Evolutionary conservation across 148 eudicot species (phyloP), one percentile per base, ranked within the genome.

Genomic region (Vaccinium corymbosum): DNA sequence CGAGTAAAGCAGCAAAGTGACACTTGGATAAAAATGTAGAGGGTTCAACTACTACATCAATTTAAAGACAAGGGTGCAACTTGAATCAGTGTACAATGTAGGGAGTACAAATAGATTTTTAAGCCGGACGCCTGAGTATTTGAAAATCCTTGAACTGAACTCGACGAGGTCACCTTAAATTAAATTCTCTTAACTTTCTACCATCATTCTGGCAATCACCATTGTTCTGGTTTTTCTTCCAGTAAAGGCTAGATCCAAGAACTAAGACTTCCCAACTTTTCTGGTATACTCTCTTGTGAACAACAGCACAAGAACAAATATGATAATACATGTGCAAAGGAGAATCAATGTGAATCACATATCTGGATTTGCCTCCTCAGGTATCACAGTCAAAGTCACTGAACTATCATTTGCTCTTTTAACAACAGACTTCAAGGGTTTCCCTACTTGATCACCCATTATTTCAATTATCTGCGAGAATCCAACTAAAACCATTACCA

Each of bases 301-400:
- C 15, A 20, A 10, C 6, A 3, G 17, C 7, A 51, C 9, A 55
- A 29, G 48, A 42, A 32, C 1, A 48, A 49, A 16, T 35, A 4
- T 19, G 10, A 32, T 38, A 16, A 59, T 16, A 1, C 27, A 59
- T 11, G 15, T 29, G 70, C 50, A 11, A 20, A 71, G 73, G 19
- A 50, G 27, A 78, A 64, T 48, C 35, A 10, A 55, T 35, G 72
- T 5, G 55, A 32, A 74, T 82, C 85, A 96, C 94, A 96, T 90
- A 76, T 91, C 92, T 62, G 97, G 97, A 88, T 96, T 94, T 53
- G 98, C 98, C 88, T 96, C 98, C 86, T 93, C 98, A 0, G 98
- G 98, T 35, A 83, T 90, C 83, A 96, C 98, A 22, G 92, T 89
- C 82, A 94, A 84, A 11, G 85, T 90, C 17, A 70, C 89, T 10